A percentile compares a stretch with the other conserved stretches of the same genome.
These are phyloP conservation scores for Aphanomyces astaci DNA, from an alignment of 352 stramenopile species.

Conservation along the genomic window DNA sequence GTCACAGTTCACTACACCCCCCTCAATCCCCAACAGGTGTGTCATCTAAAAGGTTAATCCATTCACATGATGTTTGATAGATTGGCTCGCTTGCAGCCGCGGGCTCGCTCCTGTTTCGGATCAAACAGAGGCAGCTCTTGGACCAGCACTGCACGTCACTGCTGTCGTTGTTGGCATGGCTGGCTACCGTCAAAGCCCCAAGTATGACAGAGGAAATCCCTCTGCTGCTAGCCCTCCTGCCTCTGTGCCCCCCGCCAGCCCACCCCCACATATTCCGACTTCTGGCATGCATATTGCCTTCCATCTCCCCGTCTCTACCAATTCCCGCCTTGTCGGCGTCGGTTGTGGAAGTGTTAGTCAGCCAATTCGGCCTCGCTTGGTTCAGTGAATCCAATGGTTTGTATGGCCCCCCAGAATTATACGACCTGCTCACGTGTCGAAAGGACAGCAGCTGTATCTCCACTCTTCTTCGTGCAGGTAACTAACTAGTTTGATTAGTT, in stretches of 20 bases:
- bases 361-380: neutral
- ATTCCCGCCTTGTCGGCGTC: neutral
- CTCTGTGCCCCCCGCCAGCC: neutral
- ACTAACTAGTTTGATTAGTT: neutral
- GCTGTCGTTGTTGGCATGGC: slow-evolving; percentile 29
- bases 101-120: slow-evolving; percentile 33
- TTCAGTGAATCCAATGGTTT: neutral
- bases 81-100: slow-evolving; percentile 26
- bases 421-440: neutral
- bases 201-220: neutral
- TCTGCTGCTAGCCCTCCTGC: slow-evolving; percentile 7
- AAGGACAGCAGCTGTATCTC: slow-evolving; percentile 13
- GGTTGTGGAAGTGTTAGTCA: neutral
- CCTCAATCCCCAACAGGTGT: neutral
- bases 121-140: slow-evolving; percentile 31
- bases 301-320: neutral
- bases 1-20: neutral
- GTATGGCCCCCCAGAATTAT: slow-evolving; percentile 12
- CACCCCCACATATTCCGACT: slow-evolving; percentile 3
- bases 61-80: slow-evolving; percentile 21
- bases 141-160: slow-evolving; percentile 31
- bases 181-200: neutral
- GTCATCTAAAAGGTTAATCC: neutral
- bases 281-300: neutral
- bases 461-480: slow-evolving; percentile 2